Evolutionary conservation across 495 filamentous ascomycete species (phyloP).

Genomic region (Cudoniella acicularis): DNA sequence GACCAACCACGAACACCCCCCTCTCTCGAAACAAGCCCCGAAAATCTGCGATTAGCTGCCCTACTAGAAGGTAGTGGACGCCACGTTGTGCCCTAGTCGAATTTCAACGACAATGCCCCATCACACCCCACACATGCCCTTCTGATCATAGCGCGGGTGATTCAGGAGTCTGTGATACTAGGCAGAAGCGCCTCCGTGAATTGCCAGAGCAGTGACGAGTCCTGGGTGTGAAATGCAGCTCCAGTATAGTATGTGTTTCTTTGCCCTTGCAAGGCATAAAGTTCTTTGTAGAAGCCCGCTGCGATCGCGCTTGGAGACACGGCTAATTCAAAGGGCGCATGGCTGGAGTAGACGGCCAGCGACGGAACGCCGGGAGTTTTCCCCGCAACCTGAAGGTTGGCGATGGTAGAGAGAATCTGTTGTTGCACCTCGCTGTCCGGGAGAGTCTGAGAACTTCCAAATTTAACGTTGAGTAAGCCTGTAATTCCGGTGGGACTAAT

Average conservation of each 20-base stretch:
- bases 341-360: slow-evolving; percentile 32
- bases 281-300: slow-evolving; percentile 44
- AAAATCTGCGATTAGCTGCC: slow-evolving; percentile 3
- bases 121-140: not conserved
- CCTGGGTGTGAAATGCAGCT: slow-evolving; percentile 35
- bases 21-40: not conserved
- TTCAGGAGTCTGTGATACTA: not conserved
- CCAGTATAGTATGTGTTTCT: slow-evolving; percentile 51
- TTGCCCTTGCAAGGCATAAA: slow-evolving; percentile 50
- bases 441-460: not conserved
- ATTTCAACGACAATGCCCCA: not conserved
- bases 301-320: slow-evolving; percentile 34
- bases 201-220: slow-evolving; percentile 37
- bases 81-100: not conserved
- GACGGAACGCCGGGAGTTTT: not conserved
- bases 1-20: not conserved
- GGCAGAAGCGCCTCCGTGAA: slow-evolving; percentile 33
- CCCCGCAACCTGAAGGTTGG: not conserved
- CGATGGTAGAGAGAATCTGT: not conserved
- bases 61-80: not conserved
- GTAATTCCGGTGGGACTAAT: not conserved
- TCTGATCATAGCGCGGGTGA: not conserved
- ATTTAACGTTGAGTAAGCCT: not conserved
- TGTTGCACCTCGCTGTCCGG: not conserved
- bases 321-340: slow-evolving; percentile 36